Evolutionary conservation across 2,329 filamentous ascomycete genomes (phyloP).

Genomic region (Fusarium setosum): DNA sequence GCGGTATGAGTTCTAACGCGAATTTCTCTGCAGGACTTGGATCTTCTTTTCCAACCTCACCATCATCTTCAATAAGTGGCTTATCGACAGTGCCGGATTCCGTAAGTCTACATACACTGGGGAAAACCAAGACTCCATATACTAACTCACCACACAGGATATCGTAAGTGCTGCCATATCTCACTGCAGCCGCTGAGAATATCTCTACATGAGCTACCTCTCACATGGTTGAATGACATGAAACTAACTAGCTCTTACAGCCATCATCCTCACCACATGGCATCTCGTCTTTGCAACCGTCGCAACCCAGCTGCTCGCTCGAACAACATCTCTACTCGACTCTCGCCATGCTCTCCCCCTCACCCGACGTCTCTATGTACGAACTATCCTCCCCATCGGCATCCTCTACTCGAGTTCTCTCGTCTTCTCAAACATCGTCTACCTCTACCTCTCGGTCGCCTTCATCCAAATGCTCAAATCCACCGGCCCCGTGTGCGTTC

Average conservation of each 20-base stretch:
- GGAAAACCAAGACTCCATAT: neutral
- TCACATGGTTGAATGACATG: neutral
- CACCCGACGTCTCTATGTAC: conserved; percentile 69
- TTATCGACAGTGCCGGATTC: conserved; percentile 80
- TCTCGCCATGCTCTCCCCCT: conserved; percentile 71
- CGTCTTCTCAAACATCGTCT: conserved; percentile 75
- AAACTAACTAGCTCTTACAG: conserved; percentile 42
- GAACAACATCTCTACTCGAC: conserved; percentile 72
- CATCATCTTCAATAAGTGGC: conserved; percentile 94
- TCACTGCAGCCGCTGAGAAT: neutral
- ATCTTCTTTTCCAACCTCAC: conserved; percentile 87
- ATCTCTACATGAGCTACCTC: neutral
- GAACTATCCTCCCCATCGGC: conserved; percentile 74
- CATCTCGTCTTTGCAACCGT: conserved; percentile 74
- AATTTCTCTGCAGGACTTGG: conserved; percentile 67
- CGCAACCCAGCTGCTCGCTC: conserved; percentile 74
- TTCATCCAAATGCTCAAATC: conserved; percentile 81
- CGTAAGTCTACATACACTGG: conserved; percentile 64
- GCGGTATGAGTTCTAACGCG: conserved; percentile 30
- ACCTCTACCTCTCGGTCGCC: conserved; percentile 74
- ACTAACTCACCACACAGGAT: conserved; percentile 38
- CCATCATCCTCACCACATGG: conserved; percentile 74
- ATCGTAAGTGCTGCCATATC: conserved; percentile 44
- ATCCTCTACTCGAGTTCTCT: conserved; percentile 74
- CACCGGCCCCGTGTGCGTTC: conserved; percentile 73